phyloP scores from a whole-genome alignment of 2,329 filamentous ascomycete genomes.

The Cladophialophora psammophila region DNA sequence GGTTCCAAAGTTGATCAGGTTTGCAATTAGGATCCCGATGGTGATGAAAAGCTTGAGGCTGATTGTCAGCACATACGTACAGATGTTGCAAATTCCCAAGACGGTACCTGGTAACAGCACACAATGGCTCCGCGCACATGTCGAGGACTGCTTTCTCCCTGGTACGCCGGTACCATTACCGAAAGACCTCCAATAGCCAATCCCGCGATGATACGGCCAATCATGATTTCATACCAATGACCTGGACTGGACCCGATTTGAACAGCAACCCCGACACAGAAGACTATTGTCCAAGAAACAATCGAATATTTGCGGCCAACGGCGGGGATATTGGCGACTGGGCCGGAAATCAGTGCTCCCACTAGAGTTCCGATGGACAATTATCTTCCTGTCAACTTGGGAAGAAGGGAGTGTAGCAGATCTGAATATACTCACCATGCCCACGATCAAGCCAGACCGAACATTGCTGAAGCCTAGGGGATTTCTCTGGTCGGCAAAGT shows the following conservation, averaged over 20 bases:
- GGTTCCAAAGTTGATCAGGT: slow-evolving; percentile 58
- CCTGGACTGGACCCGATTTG: slow-evolving; percentile 51
- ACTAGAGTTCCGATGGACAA: slow-evolving; percentile 54
- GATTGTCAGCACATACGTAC: background rate
- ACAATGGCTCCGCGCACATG: slow-evolving; percentile 59
- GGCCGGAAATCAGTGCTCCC: slow-evolving; percentile 52
- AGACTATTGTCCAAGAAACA: slow-evolving; percentile 53
- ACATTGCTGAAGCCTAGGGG: slow-evolving; percentile 52
- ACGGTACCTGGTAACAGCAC: slow-evolving; percentile 50
- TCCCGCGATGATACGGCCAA: slow-evolving; percentile 57
- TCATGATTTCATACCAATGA: slow-evolving; percentile 54
- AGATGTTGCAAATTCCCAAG: background rate
- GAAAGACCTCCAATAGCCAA: slow-evolving; percentile 57
- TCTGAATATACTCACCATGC: slow-evolving; percentile 43
- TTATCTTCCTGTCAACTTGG: slow-evolving; percentile 37
- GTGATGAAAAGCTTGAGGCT: slow-evolving; percentile 52
- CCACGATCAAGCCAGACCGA: slow-evolving; percentile 53
- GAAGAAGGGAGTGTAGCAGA: background rate
- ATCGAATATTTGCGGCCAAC: slow-evolving; percentile 56
- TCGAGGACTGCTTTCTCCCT: slow-evolving; percentile 55
- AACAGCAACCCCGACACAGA: slow-evolving; percentile 56
- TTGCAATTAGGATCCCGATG: slow-evolving; percentile 58
- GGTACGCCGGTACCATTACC: slow-evolving; percentile 57
- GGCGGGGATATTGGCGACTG: slow-evolving; percentile 43
- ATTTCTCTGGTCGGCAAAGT: slow-evolving; percentile 49